Evolutionary conservation across 2,329 filamentous ascomycete genomes (phyloP).

Genomic region (Botrytis paeoniae): DNA sequence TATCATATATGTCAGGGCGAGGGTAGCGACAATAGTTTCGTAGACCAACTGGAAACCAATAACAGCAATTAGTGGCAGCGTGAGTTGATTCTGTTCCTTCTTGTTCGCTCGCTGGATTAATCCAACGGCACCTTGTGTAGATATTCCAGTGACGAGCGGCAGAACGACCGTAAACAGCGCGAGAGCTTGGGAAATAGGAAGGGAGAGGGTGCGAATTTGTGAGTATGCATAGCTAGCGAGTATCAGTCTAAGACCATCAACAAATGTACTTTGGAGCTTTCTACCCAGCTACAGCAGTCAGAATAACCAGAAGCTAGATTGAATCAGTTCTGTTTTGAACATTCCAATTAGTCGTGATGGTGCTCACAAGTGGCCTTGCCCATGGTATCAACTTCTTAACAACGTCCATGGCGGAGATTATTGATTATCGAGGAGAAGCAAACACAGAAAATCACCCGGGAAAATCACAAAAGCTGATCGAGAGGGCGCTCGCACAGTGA

Average conservation of each 20-base stretch:
- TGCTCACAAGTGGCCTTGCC: constrained; percentile 31
- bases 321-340: constrained; percentile 19
- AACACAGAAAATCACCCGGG: background rate
- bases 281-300: constrained; percentile 35
- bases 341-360: background rate
- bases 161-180: constrained; percentile 34
- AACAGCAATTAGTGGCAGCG: constrained; percentile 34
- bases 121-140: constrained; percentile 28
- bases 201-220: constrained; percentile 33
- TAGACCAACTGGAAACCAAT: constrained; percentile 37
- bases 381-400: constrained; percentile 23
- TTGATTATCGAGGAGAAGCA: constrained; percentile 9
- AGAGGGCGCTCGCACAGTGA: background rate
- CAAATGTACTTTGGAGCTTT: background rate
- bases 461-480: background rate
- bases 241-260: constrained; percentile 12
- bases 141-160: constrained; percentile 34
- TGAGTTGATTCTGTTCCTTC: constrained; percentile 31
- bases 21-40: constrained; percentile 36
- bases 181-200: constrained; percentile 35
- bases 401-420: constrained; percentile 21
- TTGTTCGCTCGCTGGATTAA: constrained; percentile 28
- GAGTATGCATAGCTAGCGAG: constrained; percentile 32
- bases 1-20: constrained; percentile 35
- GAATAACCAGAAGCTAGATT: constrained; percentile 28